These are phyloP conservation scores for Cyathus striatus DNA, from an alignment of 768 basidiomycete genomes.

Conservation along the genomic window DNA sequence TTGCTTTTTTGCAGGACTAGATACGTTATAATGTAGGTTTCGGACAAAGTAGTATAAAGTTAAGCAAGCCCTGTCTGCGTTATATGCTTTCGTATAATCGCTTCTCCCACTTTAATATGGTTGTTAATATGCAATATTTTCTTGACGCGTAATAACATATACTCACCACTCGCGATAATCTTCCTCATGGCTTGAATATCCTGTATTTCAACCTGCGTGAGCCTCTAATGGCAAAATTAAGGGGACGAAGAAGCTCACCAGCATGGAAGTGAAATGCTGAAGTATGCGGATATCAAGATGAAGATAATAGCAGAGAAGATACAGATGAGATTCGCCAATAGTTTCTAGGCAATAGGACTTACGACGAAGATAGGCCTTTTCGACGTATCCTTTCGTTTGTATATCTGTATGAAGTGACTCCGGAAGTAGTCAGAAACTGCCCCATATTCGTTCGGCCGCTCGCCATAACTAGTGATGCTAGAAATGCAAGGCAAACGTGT, in stretches of 20 bases:
- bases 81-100: conserved; percentile 63
- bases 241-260: conserved; percentile 20
- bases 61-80: conserved; percentile 43
- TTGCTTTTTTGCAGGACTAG: neutral
- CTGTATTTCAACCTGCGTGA: conserved; percentile 22
- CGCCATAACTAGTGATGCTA: conserved; percentile 75
- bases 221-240: neutral
- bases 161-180: conserved; percentile 58
- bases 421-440: conserved; percentile 75
- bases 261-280: conserved; percentile 70
- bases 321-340: too few relatives aligned
- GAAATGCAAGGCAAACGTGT: neutral
- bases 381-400: conserved; percentile 58
- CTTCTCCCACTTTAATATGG: conserved; percentile 49
- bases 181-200: conserved; percentile 63
- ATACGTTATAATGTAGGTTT: conserved; percentile 1
- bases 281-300: neutral
- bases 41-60: neutral
- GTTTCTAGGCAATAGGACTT: conserved; percentile 23
- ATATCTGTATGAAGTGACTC: conserved; percentile 78
- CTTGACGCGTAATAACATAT: neutral
- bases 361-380: conserved; percentile 62
- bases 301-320: conserved; percentile 1
- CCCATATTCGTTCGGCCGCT: conserved; percentile 66
- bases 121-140: neutral